Base-by-base conservation (phyloP, 306 rosid genomes). In the Abrus pulchellus region DNA sequence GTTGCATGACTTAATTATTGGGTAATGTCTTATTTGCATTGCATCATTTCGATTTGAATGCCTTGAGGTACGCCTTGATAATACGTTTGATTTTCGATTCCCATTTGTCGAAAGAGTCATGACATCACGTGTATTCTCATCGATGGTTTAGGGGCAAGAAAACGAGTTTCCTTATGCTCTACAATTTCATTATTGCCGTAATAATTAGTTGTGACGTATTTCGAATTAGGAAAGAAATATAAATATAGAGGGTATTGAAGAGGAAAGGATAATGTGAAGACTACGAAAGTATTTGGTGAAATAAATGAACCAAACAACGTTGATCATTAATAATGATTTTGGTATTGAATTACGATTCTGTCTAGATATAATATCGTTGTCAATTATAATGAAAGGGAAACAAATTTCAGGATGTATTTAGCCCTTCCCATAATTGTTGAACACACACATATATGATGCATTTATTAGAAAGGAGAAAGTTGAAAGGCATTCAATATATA, bases 341-440 rank as follows among this genome's bases (percentile, higher is more conserved):
- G 82, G 57, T 83, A 80, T 82, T 53, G 85, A 86, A 80, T 76
- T 79, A 73, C 40, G 68, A 78, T 53, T 71, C 45, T 49, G 66
- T 49, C 69, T 63, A 83, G 33, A 80, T 73, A 80, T 57, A 74
- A 83, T 76, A 87, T 90, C 90, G 48, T 81, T 83, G 84, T 84
- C 85, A 75, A 88, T 61, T 80, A 74, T 80, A 73, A 70, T 61
- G 82, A 92, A 56, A 59, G 60, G 73, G 82, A 85, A 87, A 82
- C 72, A 79, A 84, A 72, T 82, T 68, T 50, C 27, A 64, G 80
- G 78, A 80, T 82, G 9, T 53, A 48, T 32, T 20, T 52, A 69
- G 78, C 77, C 44, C 48, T 47, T 53, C 74, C 83, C 8, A 80
- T 75, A 70, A 67, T 80, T 74, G 87, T 65, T 62, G 69, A 78